phyloP scores from a whole-genome alignment of 2,329 filamentous ascomycete species.

The Cladosporium sp. region DNA sequence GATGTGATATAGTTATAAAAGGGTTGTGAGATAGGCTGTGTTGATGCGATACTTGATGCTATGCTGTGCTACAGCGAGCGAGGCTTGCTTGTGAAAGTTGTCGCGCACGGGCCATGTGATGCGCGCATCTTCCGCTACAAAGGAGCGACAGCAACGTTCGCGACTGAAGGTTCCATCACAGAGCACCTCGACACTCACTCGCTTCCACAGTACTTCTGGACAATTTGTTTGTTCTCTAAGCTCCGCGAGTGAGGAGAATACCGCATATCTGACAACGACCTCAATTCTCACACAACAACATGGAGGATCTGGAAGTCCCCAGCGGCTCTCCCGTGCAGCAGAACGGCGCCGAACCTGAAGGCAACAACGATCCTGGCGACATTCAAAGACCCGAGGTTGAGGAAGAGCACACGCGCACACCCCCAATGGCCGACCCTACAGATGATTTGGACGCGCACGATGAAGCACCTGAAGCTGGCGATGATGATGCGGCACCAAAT shows the following conservation, averaged over 20 bases:
- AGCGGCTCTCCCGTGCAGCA: slow-evolving; percentile 36
- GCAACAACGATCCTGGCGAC: slow-evolving; percentile 44
- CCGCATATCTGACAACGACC: not conserved
- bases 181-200: not conserved
- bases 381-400: slow-evolving; percentile 45
- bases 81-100: slow-evolving; percentile 11
- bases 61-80: not conserved
- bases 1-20: slow-evolving; percentile 7
- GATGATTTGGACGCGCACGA: slow-evolving; percentile 41
- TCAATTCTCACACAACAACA: slow-evolving; percentile 16
- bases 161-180: slow-evolving; percentile 2
- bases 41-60: slow-evolving; percentile 1
- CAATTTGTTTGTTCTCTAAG: not conserved
- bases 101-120: slow-evolving; percentile 9
- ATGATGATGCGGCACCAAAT: slow-evolving; percentile 26
- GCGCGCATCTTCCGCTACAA: slow-evolving; percentile 4
- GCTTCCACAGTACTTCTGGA: slow-evolving; percentile 6
- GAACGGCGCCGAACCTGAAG: slow-evolving; percentile 42
- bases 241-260: not conserved
- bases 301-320: slow-evolving; percentile 40
- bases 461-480: slow-evolving; percentile 12
- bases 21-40: not conserved
- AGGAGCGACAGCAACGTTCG: slow-evolving; percentile 9
- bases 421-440: slow-evolving; percentile 39
- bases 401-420: slow-evolving; percentile 43